A percentile compares a stretch with the other conserved stretches of the same genome.
Evolutionary conservation across 1,284 basidiomycete species (phyloP).

Genomic region (Melampsora occidentalis): DNA sequence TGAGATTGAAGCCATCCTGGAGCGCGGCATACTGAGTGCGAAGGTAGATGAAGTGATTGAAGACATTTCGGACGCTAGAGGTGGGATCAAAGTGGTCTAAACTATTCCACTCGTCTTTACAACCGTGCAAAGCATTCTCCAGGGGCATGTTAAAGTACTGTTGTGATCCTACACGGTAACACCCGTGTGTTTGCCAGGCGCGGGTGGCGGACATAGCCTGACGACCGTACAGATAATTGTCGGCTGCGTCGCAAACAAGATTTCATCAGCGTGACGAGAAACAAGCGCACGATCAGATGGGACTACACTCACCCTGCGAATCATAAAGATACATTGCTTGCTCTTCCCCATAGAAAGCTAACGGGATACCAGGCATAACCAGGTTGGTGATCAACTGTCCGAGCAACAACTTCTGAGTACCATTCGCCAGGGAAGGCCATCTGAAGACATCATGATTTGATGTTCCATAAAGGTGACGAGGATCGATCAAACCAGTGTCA

Average conservation of each 20-base stretch:
- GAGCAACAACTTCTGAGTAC: slow-evolving; percentile 69
- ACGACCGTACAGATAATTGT: slow-evolving; percentile 61
- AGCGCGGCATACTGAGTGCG: slow-evolving; percentile 68
- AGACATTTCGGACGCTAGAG: slow-evolving; percentile 67
- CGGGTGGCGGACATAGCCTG: slow-evolving; percentile 78
- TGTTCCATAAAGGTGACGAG: slow-evolving; percentile 76
- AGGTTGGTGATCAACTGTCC: slow-evolving; percentile 73
- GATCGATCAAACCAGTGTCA: slow-evolving; percentile 66
- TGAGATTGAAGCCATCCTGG: slow-evolving; percentile 78
- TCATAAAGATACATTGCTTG: slow-evolving; percentile 44
- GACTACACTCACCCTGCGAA: slow-evolving; percentile 23
- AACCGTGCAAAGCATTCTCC: slow-evolving; percentile 71
- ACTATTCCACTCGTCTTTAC: slow-evolving; percentile 79
- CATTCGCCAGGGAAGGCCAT: slow-evolving; percentile 81
- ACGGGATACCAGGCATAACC: slow-evolving; percentile 78
- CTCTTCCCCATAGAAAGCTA: slow-evolving; percentile 56
- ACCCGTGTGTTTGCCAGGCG: slow-evolving; percentile 88
- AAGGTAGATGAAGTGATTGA: slow-evolving; percentile 69
- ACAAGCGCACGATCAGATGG: slow-evolving; percentile 62
- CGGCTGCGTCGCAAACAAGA: background rate
- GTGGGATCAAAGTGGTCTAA: slow-evolving; percentile 94
- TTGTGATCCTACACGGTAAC: slow-evolving; percentile 77
- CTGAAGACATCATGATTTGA: slow-evolving; percentile 90
- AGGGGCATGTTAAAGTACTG: slow-evolving; percentile 88
- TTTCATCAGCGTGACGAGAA: background rate